Base-by-base conservation (phyloP, 2,329 filamentous ascomycete genomes). In the Diaporthe capsici region DNA sequence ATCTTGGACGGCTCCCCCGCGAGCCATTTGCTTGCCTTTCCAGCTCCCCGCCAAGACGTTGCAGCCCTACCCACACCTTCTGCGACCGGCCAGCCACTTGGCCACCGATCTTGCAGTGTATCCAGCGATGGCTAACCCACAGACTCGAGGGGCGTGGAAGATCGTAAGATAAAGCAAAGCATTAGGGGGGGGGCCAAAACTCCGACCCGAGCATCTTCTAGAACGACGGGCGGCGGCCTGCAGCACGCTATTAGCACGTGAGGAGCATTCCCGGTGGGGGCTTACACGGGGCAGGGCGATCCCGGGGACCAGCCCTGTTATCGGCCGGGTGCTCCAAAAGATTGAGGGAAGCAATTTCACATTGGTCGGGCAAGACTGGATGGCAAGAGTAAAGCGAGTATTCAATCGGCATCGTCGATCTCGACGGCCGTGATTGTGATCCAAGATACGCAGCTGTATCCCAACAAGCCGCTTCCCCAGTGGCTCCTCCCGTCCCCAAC, bases 361-460 rank as follows among this genome's bases (percentile, higher is more conserved):
- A n/a, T 15, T 12, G 31, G 22, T 20, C 31, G 12, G 15, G 31
- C 34, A 49, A 42, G 15, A 37, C 3, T 51, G 31, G 34, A 28
- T 3, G 39, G 49, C 15, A 13, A 39, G 58, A 55, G 17, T 63
- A 12, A 6, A 10, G 20, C 6, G 65, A 17, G 25, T 75, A 58
- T 60, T n/a, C 42, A 68, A 75, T 28, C 22, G 47, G 68, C 44
- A 39, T 58, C 74, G 53, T 51, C 61, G 25, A 37, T 57, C 37
- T 51, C 34, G 70, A 65, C 74, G 60, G 58, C 68, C 49, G 57
- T 72, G 51, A 17, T 75, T 60, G 28, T 61, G 34, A 75, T 76
- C 72, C 72, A 76, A 72, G 53, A 72, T 44, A 61, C 47, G 39
- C 37, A 31, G 58, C 65, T 60, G 31, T 61, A 76, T 72, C 68